phyloP scores from a whole-genome alignment of 2,329 filamentous ascomycete species.

The Ambrosiella beaveri region DNA sequence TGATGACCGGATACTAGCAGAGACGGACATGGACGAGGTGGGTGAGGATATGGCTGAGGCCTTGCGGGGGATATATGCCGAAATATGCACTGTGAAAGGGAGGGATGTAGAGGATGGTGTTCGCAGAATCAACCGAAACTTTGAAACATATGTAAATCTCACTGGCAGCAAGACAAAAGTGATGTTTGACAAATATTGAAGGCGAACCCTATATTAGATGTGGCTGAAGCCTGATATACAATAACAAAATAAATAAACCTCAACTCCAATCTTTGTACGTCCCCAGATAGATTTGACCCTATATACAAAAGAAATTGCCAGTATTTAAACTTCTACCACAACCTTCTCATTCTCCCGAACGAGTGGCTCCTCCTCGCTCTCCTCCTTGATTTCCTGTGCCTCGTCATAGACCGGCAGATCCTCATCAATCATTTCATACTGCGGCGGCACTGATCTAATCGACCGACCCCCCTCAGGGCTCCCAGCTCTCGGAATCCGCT shows the following conservation, averaged over 20 bases:
- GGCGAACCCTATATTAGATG: constrained; percentile 10
- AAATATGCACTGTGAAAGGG: constrained; percentile 58
- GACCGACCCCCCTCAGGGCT: constrained; percentile 12
- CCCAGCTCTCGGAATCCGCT: not conserved
- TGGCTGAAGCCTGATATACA: not conserved
- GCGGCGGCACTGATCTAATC: constrained; percentile 10
- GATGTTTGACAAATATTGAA: not conserved
- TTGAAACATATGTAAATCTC: constrained; percentile 42
- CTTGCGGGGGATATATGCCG: constrained; percentile 58
- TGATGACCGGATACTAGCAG: constrained; percentile 61
- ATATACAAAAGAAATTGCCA: not conserved
- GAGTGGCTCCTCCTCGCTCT: not conserved
- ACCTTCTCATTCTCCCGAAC: not conserved
- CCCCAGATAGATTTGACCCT: not conserved
- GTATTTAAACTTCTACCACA: not conserved
- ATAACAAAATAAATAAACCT: constrained; percentile 6
- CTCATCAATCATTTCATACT: constrained; percentile 14
- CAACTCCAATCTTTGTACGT: not conserved
- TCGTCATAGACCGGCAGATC: constrained; percentile 15
- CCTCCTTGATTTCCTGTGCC: constrained; percentile 7
- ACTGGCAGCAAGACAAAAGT: constrained; percentile 7
- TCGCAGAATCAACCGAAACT: constrained; percentile 52
- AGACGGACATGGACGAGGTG: constrained; percentile 78
- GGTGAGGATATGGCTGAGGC: constrained; percentile 63
- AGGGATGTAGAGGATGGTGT: constrained; percentile 64